Evolutionary conservation across 139 green algal genomes (phyloP), one percentile per base, ranked within the genome.

Genomic region (Chlorella vulgaris): DNA sequence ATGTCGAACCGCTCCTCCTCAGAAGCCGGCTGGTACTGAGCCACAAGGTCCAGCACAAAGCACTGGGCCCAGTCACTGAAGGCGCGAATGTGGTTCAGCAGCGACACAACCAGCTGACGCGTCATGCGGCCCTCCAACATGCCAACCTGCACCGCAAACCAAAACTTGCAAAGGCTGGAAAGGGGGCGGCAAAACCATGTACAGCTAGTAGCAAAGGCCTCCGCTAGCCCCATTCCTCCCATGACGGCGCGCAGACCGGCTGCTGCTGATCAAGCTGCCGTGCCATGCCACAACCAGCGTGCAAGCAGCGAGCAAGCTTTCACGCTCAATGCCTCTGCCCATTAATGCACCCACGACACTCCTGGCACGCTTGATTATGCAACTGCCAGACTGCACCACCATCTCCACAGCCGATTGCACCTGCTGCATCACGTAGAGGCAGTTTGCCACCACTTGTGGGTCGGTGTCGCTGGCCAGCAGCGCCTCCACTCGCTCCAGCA

Each of bases 31-130:
- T 70, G 61, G 86, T 98, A 99, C 35, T 83, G 63, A 0, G 83
- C 60, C 8, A 92, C 92, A 15, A 89, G 67, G 67, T 98, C 93
- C 78, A 99, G 86, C 24, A 98, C 91, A 74, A 94, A 84, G 87
- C 96, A 98, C 83, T 99, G 96, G 24, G 86, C 87, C 94, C 94
- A 99, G 83, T 99, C 96, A 40, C 81, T 69, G 76, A 98, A 98
- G 38, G 96, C 92, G 85, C 93, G 88, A 66, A 98, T 93, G n/a
- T 94, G 88, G 78, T 98, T 98, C 31, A 99, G 88, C 26, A 99
- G 86, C 5, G 81, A 84, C 82, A 97, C 96, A 63, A 99, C 80
- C 1, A 98, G 78, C 21, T 90, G 36, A 2, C 81, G 67, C 29
- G 69, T 69, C 10, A 88, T 36, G 4, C 85, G 65, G 2, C 53